Conservation (phyloP, 805 yeast species). For the Ogataea siamensis region DNA sequence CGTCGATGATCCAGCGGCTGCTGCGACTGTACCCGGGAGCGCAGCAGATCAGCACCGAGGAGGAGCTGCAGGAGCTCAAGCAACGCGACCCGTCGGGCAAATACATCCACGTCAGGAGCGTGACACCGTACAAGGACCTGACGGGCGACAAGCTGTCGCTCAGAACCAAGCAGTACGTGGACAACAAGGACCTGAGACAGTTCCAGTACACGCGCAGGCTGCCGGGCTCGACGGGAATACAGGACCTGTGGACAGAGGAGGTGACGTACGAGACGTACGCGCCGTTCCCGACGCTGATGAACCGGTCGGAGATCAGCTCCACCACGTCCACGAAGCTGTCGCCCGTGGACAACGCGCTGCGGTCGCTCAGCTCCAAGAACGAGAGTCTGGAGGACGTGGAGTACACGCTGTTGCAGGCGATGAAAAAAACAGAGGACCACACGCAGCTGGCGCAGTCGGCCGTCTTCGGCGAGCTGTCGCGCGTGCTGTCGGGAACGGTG, state of each 20-base stretch:
- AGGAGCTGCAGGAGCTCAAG: slow-evolving; percentile 50
- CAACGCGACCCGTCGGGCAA: slow-evolving; percentile 65
- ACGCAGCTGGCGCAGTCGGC: slow-evolving; percentile 31
- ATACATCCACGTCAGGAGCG: slow-evolving; percentile 67
- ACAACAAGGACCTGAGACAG: slow-evolving; percentile 67
- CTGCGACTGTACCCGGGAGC: slow-evolving; percentile 80
- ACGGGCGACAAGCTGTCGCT: slow-evolving; percentile 44
- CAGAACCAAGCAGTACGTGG: slow-evolving; percentile 70
- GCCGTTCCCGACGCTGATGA: slow-evolving; percentile 86
- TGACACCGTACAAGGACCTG: slow-evolving; percentile 59
- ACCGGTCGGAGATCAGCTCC: slow-evolving; percentile 67
- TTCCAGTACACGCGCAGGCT: slow-evolving; percentile 69
- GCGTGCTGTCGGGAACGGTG: slow-evolving; percentile 79
- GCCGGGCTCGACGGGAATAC: slow-evolving; percentile 69
- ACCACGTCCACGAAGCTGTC: slow-evolving; percentile 55
- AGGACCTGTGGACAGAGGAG: slow-evolving; percentile 88
- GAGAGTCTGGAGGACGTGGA: slow-evolving; percentile 72
- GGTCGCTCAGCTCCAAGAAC: slow-evolving; percentile 63
- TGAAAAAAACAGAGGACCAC: slow-evolving; percentile 30
- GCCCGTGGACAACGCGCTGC: slow-evolving; percentile 81
- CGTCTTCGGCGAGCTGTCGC: slow-evolving; percentile 60
- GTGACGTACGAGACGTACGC: slow-evolving; percentile 70
- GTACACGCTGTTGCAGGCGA: slow-evolving; percentile 52
- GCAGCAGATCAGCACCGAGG: slow-evolving; percentile 54
- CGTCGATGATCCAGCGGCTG: slow-evolving; percentile 76